Evolutionary conservation across 805 yeast genomes (phyloP).

Genomic region (Ogataea allantospora): DNA sequence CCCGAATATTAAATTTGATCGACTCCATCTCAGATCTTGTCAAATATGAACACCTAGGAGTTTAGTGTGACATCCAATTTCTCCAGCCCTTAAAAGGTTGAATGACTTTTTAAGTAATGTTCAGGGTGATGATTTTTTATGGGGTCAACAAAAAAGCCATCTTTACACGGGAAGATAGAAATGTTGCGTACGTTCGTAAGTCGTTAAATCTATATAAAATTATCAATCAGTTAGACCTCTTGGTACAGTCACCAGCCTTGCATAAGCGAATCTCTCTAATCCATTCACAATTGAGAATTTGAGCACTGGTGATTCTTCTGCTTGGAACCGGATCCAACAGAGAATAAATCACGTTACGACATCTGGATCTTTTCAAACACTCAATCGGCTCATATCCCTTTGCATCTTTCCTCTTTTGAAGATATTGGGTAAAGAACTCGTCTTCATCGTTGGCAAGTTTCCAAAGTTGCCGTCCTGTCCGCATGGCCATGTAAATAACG

Average conservation of each 20-base stretch:
- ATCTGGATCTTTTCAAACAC: slow-evolving; percentile 75
- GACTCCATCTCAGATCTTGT: neutral
- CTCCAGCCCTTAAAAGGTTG: neutral
- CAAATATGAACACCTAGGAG: neutral
- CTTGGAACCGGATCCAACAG: slow-evolving; percentile 88
- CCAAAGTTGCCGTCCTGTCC: slow-evolving; percentile 95
- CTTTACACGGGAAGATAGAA: neutral
- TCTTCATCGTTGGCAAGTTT: slow-evolving; percentile 77
- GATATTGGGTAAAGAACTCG: slow-evolving; percentile 72
- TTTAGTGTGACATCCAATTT: neutral
- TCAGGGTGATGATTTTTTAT: neutral
- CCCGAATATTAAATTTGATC: slow-evolving; percentile 1
- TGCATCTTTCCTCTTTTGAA: slow-evolving; percentile 74
- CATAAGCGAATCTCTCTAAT: slow-evolving; percentile 85
- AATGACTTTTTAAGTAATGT: neutral
- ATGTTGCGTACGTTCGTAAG: slow-evolving; percentile 6
- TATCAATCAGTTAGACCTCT: slow-evolving; percentile 1
- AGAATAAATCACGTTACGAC: slow-evolving; percentile 90
- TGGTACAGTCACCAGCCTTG: slow-evolving; percentile 52
- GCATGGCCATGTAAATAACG: slow-evolving; percentile 88
- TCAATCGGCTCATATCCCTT: slow-evolving; percentile 94
- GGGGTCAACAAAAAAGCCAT: neutral
- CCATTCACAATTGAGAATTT: slow-evolving; percentile 92
- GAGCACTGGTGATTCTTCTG: slow-evolving; percentile 84
- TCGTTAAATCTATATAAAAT: slow-evolving; percentile 7